These are phyloP conservation scores for Dactylis glomerata DNA, from an alignment of 176 grass and related monocot species.

Conservation along the genomic window DNA sequence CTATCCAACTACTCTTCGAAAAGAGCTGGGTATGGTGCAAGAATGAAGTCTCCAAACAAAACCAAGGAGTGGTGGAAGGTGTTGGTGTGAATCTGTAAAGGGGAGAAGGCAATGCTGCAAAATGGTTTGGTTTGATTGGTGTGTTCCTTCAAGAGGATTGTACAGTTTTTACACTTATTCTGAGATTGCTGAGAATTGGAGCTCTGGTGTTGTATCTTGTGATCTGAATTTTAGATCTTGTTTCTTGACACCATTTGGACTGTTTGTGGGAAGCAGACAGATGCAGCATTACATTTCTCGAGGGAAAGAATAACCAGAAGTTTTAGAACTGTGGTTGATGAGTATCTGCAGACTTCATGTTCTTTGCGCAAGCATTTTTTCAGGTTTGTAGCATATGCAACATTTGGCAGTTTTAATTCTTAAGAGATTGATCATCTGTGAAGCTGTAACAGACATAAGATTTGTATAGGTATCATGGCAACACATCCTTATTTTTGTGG, in stretches of 20 bases:
- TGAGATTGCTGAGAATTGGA: constrained; percentile 12
- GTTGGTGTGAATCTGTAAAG: neutral
- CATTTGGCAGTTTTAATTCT: neutral
- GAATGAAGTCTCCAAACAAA: constrained; percentile 11
- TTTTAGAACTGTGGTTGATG: neutral
- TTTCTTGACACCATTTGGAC: neutral
- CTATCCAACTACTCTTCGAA: constrained; percentile 53
- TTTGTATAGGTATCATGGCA: neutral
- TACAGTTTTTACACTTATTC: constrained; percentile 30
- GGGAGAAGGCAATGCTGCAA: neutral
- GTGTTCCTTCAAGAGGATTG: constrained; percentile 33
- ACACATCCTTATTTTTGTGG: neutral
- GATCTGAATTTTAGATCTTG: neutral
- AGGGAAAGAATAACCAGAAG: neutral
- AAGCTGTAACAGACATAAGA: neutral
- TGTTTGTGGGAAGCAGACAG: neutral
- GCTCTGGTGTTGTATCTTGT: constrained; percentile 23
- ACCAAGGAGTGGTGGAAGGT: neutral
- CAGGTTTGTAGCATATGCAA: neutral
- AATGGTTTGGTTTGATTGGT: constrained; percentile 32
- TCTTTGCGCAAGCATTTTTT: neutral
- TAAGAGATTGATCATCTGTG: neutral
- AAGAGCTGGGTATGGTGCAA: constrained; percentile 39
- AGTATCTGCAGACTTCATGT: neutral
- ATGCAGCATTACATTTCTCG: neutral